phyloP scores from a whole-genome alignment of 139 green algal species.

The Chlamydomonas eustigma region DNA sequence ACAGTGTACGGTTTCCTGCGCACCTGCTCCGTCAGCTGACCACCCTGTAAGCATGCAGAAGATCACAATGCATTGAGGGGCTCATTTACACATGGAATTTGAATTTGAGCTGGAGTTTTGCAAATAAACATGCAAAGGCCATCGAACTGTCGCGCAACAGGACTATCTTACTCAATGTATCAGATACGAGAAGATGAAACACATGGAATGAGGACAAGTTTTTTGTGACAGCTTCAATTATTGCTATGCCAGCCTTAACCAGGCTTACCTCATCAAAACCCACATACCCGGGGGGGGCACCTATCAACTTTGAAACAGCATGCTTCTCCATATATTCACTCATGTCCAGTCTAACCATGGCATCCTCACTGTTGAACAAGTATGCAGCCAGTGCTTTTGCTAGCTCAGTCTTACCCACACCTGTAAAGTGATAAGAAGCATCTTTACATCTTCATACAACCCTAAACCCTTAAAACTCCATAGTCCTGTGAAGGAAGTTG shows the following conservation, averaged over 20 bases:
- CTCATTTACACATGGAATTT: no score
- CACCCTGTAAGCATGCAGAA: conserved; percentile 85
- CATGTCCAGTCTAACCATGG: conserved; percentile 96
- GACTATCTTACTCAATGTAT: no score
- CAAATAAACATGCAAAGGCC: no score
- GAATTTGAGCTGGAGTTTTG: no score
- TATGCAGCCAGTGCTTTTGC: conserved; percentile 82
- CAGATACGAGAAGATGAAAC: no score
- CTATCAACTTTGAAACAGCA: conserved; percentile 73
- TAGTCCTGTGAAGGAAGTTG: conserved; percentile 70
- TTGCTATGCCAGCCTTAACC: no score
- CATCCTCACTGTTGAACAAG: conserved; percentile 87
- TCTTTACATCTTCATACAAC: no score
- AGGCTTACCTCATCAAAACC: conserved; percentile 62
- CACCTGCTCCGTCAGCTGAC: conserved; percentile 98
- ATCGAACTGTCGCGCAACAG: no score
- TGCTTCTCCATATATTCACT: conserved; percentile 95
- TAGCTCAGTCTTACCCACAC: conserved; percentile 91
- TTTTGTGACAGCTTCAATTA: no score
- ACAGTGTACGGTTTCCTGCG: conserved; percentile 94
- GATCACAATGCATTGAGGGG: no score
- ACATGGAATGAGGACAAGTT: no score
- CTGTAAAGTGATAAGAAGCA: conserved; percentile 26
- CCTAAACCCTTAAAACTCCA: neutral
- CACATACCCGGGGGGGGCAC: conserved; percentile 71